A percentile compares a stretch with the other conserved stretches of the same genome.
Evolutionary conservation across 2,329 filamentous ascomycete genomes (phyloP).

Genomic region (Ophiostoma tasmaniense): DNA sequence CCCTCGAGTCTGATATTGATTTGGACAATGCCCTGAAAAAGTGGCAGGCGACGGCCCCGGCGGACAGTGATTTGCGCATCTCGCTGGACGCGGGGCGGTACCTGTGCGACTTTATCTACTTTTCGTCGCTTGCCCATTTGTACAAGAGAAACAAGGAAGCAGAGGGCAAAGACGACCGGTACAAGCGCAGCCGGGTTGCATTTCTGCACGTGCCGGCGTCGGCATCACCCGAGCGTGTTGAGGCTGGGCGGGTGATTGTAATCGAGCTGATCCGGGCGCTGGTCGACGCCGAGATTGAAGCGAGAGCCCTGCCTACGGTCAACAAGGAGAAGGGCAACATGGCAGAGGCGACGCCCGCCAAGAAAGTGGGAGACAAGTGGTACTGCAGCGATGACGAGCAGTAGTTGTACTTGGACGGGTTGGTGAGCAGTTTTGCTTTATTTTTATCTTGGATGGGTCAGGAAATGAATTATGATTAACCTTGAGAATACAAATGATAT

Average conservation of each 20-base stretch:
- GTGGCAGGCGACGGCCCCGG: constrained; percentile 41
- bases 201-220: constrained; percentile 67
- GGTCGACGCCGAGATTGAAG: constrained; percentile 41
- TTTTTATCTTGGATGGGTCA: too few species aligned
- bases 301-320: background rate
- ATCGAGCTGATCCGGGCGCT: constrained; percentile 49
- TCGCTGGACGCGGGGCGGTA: constrained; percentile 65
- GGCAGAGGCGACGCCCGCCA: background rate
- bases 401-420: background rate
- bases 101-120: constrained; percentile 73
- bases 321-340: background rate
- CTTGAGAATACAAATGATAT: too few species aligned
- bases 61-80: constrained; percentile 43
- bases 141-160: constrained; percentile 34
- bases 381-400: background rate
- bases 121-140: constrained; percentile 54
- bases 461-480: too few species aligned
- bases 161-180: background rate
- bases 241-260: constrained; percentile 42
- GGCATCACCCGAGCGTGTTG: constrained; percentile 40
- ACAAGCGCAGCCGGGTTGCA: constrained; percentile 41
- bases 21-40: constrained; percentile 46
- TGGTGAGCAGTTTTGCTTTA: too few species aligned
- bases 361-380: background rate
- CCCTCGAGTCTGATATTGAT: constrained; percentile 50